These are phyloP conservation scores for Casuarina glauca DNA, from an alignment of 306 rosid species.

Conservation along the genomic window DNA sequence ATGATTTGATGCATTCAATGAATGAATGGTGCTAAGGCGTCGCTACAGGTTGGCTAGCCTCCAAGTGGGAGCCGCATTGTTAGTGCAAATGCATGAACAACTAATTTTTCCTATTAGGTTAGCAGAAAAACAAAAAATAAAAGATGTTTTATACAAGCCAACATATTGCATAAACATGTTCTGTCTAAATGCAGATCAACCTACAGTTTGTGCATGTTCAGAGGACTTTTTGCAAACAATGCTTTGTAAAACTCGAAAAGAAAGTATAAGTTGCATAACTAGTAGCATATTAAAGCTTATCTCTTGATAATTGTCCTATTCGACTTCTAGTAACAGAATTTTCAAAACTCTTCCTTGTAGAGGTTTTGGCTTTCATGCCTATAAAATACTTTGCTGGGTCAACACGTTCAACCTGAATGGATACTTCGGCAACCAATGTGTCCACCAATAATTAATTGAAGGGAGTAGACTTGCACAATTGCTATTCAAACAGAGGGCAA, in stretches of 20 bases:
- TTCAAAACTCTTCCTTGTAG: neutral
- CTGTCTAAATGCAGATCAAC: no score
- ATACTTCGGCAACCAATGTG: neutral
- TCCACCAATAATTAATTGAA: no score
- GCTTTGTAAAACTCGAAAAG: no score
- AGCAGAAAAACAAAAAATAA: no score
- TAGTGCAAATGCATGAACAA: neutral
- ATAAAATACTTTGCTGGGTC: neutral
- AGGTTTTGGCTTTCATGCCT: no score
- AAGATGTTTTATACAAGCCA: no score
- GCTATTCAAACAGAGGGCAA: neutral
- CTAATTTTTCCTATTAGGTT: no score
- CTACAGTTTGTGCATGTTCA: no score
- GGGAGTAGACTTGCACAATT: neutral
- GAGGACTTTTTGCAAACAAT: no score
- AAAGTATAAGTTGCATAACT: no score
- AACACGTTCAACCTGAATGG: neutral
- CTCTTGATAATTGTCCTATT: neutral
- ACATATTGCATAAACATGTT: no score
- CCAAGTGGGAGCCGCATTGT: neutral
- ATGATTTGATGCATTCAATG: neutral
- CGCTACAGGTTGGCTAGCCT: neutral
- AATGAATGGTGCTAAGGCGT: neutral
- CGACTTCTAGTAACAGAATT: neutral
- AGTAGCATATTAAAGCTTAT: no score